Evolutionary conservation across 305 asterid species (phyloP), one percentile per base, ranked within the genome.

Genomic region (Solanum hybrid): DNA sequence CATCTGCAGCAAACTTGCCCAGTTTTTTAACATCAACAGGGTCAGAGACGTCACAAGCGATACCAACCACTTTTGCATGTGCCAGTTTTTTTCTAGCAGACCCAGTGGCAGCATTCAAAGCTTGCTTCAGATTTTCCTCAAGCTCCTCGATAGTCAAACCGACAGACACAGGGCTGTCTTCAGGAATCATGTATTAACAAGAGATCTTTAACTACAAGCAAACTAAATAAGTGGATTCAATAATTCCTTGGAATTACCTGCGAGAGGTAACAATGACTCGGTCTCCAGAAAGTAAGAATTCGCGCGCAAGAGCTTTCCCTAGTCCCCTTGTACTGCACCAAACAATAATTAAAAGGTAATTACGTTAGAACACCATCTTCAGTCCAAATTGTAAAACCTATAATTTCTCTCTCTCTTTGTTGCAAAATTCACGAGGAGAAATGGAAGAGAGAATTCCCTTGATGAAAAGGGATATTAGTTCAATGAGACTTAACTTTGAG

Each of bases 261-360:
- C 99, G 97, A 39, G 99, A 96, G 73, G 99, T 94, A 91, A 97
- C 90, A 24, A 95, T 92, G 10, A 97, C 96, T 87, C 97, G 96
- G 91, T 97, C 99, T 89, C 99, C 99, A 41, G 99, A 97, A 89
- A 95, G 99, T 91, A 97, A 89, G 91, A 96, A 96, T 89, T 97
- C 99, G 22, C 98, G 98, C 26, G 98, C 99, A 91, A 97, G 94
- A 17, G 99, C 99, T 93, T 96, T 97, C 32, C 99, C 99, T 31
- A 97, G 95, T 91, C 99, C 99, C 89, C 99, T 93, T 88, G 99
- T 97, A 92, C 99, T 97, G 96, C 89, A 95, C 65, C 92, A 90
- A 92, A 89, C 29, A 83, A 87, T 89, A 88, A 87, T 89, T 80
- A 32, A 32, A 70, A 83, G 82, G 29, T 84, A 84, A 51, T 5